Evolutionary conservation across 441 rosid genomes (phyloP).

Genomic region (Adansonia rubrostipa): DNA sequence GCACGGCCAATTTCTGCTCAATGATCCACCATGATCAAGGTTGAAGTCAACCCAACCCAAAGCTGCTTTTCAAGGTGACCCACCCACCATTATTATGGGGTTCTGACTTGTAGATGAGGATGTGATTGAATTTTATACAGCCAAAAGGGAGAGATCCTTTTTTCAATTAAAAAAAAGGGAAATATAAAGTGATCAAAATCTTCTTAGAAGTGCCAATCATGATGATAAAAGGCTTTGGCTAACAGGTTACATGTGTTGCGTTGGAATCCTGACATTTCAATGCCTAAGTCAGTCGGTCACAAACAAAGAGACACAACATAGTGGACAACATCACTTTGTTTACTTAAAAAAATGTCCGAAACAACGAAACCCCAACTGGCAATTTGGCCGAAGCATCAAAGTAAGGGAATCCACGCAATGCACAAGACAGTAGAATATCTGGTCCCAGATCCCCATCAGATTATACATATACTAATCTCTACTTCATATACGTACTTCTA

Average conservation of each 20-base stretch:
- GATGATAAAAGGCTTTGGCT: constrained; percentile 23
- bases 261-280: constrained; percentile 20
- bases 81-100: not conserved
- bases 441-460: constrained; percentile 25
- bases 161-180: not conserved
- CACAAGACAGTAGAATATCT: constrained; percentile 5
- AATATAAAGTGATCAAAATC: not conserved
- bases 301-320: constrained; percentile 18
- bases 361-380: constrained; percentile 3
- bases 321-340: constrained; percentile 25
- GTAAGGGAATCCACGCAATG: constrained; percentile 1
- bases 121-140: not conserved
- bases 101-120: constrained; percentile 15
- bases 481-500: not conserved
- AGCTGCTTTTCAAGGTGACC: constrained; percentile 17
- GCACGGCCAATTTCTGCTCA: not conserved
- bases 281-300: not conserved
- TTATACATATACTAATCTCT: not conserved
- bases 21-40: constrained; percentile 9
- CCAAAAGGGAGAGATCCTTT: not conserved
- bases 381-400: constrained; percentile 17
- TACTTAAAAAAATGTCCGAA: constrained; percentile 9
- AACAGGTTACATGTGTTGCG: constrained; percentile 14
- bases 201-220: constrained; percentile 16
- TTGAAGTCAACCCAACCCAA: not conserved